Evolutionary conservation across 257 asterid species (phyloP), one percentile per base, ranked within the genome.

Genomic region (Primulina tabacum): DNA sequence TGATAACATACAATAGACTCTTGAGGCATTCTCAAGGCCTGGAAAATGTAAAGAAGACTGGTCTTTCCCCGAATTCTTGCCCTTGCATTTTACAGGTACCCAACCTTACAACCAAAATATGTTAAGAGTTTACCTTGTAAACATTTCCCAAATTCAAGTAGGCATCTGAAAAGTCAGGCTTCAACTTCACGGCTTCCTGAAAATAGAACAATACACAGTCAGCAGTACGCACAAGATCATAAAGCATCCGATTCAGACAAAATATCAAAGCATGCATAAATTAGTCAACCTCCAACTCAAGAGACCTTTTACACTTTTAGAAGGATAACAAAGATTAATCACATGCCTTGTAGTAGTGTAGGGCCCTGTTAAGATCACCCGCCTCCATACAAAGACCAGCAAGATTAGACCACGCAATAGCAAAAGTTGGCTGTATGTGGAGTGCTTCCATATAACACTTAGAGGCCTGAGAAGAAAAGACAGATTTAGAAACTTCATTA

Each of bases 351-450:
- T 94, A 94, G 83, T 94, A 94, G 77, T 94, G 97, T 89, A 89
- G 76, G 73, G 99, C 97, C 81, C 95, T 81, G 76, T 80, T 88
- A 66, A 86, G 89, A 83, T 94, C 98, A 59, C 98, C 95, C 18
- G 92, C 89, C 78, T 94, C 99, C 99, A 91, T 94, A 77, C 86
- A 91, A 80, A 94, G 88, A 37, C 97, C 96, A 81, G 99, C 99
- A 77, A 94, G 97, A 83, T 91, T 91, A 83, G 99, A 94, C 99
- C 99, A 94, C 40, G 99, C 99, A 75, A 94, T 86, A 75, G 99
- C 97, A 85, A 94, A 94, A 28, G 90, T 81, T 67, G 99, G 99
- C 64, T 94, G 97, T 76, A 94, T 84, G 55, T 89, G 88, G 59
- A 94, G 86, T 71, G 99, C 99, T 56, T 94, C 99, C 70, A 86